Conservation (phyloP, 495 filamentous ascomycete genomes). For the Aspergillus mulundensis region DNA sequence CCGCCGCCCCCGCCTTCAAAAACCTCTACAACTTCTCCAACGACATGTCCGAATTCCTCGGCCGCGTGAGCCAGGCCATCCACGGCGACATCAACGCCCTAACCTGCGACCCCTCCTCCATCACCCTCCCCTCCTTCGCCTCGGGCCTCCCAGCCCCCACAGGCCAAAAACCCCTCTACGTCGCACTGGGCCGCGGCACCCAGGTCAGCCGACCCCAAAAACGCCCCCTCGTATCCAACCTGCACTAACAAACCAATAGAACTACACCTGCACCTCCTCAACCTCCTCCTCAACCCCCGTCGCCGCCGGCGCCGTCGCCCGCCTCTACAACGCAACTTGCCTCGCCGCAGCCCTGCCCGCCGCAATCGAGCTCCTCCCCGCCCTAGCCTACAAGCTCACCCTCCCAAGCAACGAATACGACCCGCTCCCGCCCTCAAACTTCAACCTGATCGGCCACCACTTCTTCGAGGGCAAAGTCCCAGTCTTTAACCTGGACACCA, state of each 20-base stretch:
- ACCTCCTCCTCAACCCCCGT: slow-evolving; percentile 55
- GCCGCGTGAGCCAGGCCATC: slow-evolving; percentile 39
- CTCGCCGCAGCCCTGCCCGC: slow-evolving; percentile 62
- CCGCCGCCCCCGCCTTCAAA: slow-evolving; percentile 36
- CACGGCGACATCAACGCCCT: slow-evolving; percentile 16
- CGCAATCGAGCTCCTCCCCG: slow-evolving; percentile 51
- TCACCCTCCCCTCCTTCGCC: slow-evolving; percentile 35
- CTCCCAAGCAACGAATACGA: slow-evolving; percentile 33
- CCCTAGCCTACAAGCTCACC: slow-evolving; percentile 34
- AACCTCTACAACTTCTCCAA: slow-evolving; percentile 37
- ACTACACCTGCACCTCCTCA: slow-evolving; percentile 76
- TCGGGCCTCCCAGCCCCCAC: slow-evolving; percentile 53
- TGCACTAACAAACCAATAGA: slow-evolving; percentile 47
- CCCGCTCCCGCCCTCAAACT: slow-evolving; percentile 46
- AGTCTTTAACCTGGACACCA: slow-evolving; percentile 73
- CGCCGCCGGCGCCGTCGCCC: slow-evolving; percentile 71
- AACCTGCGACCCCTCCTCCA: slow-evolving; percentile 37
- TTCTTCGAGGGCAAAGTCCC: slow-evolving; percentile 66
- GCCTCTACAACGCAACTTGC: slow-evolving; percentile 86
- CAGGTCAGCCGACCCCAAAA: slow-evolving; percentile 29
- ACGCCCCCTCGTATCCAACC: neutral
- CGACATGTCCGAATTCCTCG: slow-evolving; percentile 34
- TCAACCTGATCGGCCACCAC: slow-evolving; percentile 70
- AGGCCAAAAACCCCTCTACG: slow-evolving; percentile 62
- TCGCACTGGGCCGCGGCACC: slow-evolving; percentile 81